A percentile compares a stretch with the other conserved stretches of the same genome.
These are phyloP conservation scores for Penicillium expansum DNA, from an alignment of 2,329 filamentous ascomycete species.

Conservation along the genomic window DNA sequence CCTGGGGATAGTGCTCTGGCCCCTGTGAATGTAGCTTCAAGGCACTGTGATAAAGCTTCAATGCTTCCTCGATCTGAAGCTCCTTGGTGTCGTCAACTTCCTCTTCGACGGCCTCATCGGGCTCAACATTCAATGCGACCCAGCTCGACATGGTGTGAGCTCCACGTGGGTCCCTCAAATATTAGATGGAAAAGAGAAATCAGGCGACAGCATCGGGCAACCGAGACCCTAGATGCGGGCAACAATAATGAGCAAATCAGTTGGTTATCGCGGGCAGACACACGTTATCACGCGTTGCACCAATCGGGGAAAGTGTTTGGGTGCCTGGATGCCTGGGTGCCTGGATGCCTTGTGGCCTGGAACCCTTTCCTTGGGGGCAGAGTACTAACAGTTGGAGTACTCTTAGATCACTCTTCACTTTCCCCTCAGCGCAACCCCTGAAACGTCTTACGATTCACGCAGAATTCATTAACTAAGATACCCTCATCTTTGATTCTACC, in stretches of 20 bases:
- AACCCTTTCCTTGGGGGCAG: constrained; percentile 12
- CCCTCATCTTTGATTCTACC: constrained; percentile 6
- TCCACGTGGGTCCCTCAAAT: constrained; percentile 12
- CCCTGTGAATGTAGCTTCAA: constrained; percentile 90
- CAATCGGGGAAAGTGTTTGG: constrained; percentile 14
- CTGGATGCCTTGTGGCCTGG: constrained; percentile 22
- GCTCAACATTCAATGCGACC: constrained; percentile 88
- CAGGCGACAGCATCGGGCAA: constrained; percentile 20
- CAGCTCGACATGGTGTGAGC: constrained; percentile 58
- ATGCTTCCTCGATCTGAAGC: constrained; percentile 92
- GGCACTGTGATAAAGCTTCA: constrained; percentile 90
- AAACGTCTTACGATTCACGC: constrained; percentile 5
- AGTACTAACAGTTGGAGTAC: constrained; percentile 1
- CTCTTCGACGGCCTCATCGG: constrained; percentile 84
- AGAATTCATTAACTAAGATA: not conserved
- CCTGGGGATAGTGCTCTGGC: constrained; percentile 69
- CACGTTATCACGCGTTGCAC: constrained; percentile 19
- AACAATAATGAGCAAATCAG: constrained; percentile 3
- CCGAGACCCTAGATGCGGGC: not conserved
- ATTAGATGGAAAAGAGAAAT: not conserved
- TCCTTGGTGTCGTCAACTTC: constrained; percentile 95
- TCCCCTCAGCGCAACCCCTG: constrained; percentile 7
- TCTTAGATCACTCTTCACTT: constrained; percentile 13
- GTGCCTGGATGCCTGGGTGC: constrained; percentile 1
- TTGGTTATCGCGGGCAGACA: constrained; percentile 15